Base-by-base conservation (phyloP, 768 basidiomycete genomes). In the Pisolithus tinctorius region DNA sequence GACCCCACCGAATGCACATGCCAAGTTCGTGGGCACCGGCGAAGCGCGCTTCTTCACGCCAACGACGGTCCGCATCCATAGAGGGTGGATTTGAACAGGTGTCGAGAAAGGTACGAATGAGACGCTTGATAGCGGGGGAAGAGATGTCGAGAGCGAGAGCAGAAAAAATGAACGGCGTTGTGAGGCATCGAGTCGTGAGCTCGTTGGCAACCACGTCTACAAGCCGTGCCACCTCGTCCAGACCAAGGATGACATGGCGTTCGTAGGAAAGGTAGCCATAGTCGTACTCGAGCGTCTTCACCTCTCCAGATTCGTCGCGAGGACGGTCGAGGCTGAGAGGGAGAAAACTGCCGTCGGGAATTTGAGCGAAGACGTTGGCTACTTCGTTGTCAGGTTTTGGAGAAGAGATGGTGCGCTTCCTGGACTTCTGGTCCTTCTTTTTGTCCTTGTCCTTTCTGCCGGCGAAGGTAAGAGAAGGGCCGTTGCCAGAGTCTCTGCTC, bases 1-100 rank as follows among this genome's bases (percentile, higher is more conserved):
- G 77, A 30, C 85, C 91, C 96, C 96, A 99, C 23, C 94, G 83
- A 30, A 98, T 74, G 60, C 86, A 81, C 85, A 94, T 93, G 4
- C 86, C 93, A 13, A 98, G 73, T 61, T 96, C 90, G 54, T 94
- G 85, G 10, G 90, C 85, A 4, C 82, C 84, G 0, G 92, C 88
- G 61, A 95, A 89, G 31, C 73, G 71, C 1, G 92, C 84, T 63
- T 97, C 93, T 58, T 92, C 85, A 40, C 79, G 74, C 83, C 85
- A 90, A 47, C 74, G 74, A 25, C 59, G 60, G 44, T 86, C 83
- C 7, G 76, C 79, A 11, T 72, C 72, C 27, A 38, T 2, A 10
- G 65, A 67, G 8, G 51, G 65, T 50, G 49, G 69, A 56, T 62
- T 49, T 64, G 54, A 30, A 59, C 84, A 86, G 5, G 81, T 83